A percentile compares a stretch with the other conserved stretches of the same genome.
Evolutionary conservation across 148 eudicot species (phyloP).

Genomic region (Hydrangea macrophylla): DNA sequence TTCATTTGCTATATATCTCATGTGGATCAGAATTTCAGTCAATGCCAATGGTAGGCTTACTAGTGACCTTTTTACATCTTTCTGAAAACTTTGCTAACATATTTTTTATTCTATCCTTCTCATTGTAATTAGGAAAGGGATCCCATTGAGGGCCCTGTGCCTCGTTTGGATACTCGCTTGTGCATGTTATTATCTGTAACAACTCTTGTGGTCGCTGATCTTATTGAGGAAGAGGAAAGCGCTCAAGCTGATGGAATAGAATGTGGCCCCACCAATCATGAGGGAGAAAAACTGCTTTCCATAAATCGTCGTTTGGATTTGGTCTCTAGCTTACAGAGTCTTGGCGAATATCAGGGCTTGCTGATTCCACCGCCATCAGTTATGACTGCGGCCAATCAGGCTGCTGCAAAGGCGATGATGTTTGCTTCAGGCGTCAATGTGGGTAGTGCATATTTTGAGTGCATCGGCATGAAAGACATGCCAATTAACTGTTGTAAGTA

Average conservation of each 20-base stretch:
- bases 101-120: not conserved
- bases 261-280: conserved; percentile 20
- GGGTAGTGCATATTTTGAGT: conserved; percentile 37
- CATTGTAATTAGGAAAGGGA: conserved; percentile 41
- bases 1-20: not conserved
- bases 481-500: conserved; percentile 51
- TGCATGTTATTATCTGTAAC: conserved; percentile 47
- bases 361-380: conserved; percentile 54
- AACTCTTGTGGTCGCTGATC: conserved; percentile 47
- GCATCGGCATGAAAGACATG: conserved; percentile 39
- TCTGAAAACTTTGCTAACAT: not conserved
- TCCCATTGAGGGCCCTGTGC: conserved; percentile 69
- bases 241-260: conserved; percentile 26
- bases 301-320: conserved; percentile 39
- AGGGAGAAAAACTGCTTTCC: conserved; percentile 23
- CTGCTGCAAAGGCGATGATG: conserved; percentile 62
- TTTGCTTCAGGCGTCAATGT: conserved; percentile 38
- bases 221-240: conserved; percentile 55
- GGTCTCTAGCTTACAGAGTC: conserved; percentile 45
- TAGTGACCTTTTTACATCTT: not conserved
- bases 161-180: conserved; percentile 56
- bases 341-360: conserved; percentile 43
- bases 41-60: not conserved
- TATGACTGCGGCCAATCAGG: conserved; percentile 47
- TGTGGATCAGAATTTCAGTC: not conserved